These are phyloP conservation scores for Cladobotryum protrusum DNA, from an alignment of 2,329 filamentous ascomycete genomes.

Conservation along the genomic window DNA sequence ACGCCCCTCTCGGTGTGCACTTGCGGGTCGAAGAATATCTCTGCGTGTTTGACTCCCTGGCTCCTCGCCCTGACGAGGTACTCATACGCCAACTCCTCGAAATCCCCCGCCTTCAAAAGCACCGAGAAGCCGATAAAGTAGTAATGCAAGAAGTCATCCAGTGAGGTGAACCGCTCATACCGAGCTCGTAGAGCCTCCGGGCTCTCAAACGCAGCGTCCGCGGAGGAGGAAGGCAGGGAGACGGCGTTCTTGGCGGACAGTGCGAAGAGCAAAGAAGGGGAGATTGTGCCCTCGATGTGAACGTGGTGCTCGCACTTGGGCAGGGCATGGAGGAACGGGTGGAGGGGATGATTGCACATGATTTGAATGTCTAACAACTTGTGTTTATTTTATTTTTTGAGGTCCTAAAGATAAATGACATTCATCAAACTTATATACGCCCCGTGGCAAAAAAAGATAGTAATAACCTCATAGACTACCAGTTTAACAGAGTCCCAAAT, in stretches of 20 bases:
- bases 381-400: neutral
- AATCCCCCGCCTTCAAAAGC: constrained; percentile 59
- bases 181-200: constrained; percentile 52
- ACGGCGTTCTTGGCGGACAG: constrained; percentile 63
- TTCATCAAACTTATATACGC: too few species aligned
- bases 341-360: constrained; percentile 48
- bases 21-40: constrained; percentile 78
- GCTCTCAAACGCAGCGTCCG: constrained; percentile 59
- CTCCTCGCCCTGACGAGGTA: constrained; percentile 61
- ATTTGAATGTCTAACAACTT: too few species aligned
- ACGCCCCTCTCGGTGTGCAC: constrained; percentile 62
- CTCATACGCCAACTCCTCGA: constrained; percentile 63
- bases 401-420: too few species aligned
- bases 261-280: constrained; percentile 61
- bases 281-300: constrained; percentile 70
- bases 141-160: constrained; percentile 73
- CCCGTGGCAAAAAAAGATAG: too few species aligned
- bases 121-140: constrained; percentile 74
- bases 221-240: constrained; percentile 38
- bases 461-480: too few species aligned
- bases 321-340: constrained; percentile 56
- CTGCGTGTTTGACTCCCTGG: constrained; percentile 64
- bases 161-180: constrained; percentile 61
- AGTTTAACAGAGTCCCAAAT: too few species aligned
- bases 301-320: constrained; percentile 81